Evolutionary conservation across 169 alveolate genomes (phyloP), one percentile per base, ranked within the genome.

Genomic region (Plasmodium fragile): DNA sequence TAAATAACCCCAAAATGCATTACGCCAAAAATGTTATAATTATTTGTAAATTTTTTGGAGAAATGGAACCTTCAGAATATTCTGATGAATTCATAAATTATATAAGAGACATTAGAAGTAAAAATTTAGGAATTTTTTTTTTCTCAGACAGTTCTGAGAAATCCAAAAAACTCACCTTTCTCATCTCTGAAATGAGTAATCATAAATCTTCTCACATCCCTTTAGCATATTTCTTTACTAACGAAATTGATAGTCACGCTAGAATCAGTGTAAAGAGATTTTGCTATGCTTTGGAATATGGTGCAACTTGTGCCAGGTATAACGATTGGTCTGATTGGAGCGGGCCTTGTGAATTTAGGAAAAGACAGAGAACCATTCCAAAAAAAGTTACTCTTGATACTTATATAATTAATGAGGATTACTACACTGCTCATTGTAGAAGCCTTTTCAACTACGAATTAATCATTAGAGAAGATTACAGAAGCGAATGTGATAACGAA

Each of bases 341-440:
- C 52, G 93, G 93, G 1, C 80, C 93, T 72, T 84, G 93, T 84
- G 93, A 84, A 73, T 84, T 84, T 84, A 75, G 84, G 43, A 73
- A 32, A 84, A 73, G 93, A 75, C 84, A 75, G 78, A 41, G 84
- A 49, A 32, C 34, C 25, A 84, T 73, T 16, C 93, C 93, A 36
- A 49, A 34, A 69, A 84, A 52, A 36, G 59, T 84, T 36, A 84
- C 85, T 43, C 22, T 45, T 4, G 59, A 13, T 1, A 5, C 34
- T 52, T 28, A 81, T 34, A 22, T 11, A 41, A 39, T 0, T 11
- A 52, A n/a, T 72, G 8, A 7, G 8, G 6, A 7, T 13, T 16
- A 84, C 65, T 84, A 84, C 78, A 32, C 7, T 30, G 79, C 93
- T 53, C 22, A 81, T 8, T 84, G 93, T 65, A 84, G 75, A n/a